phyloP scores from a whole-genome alignment of 352 stramenopile species.

The Globisporangium paroecandrum region DNA sequence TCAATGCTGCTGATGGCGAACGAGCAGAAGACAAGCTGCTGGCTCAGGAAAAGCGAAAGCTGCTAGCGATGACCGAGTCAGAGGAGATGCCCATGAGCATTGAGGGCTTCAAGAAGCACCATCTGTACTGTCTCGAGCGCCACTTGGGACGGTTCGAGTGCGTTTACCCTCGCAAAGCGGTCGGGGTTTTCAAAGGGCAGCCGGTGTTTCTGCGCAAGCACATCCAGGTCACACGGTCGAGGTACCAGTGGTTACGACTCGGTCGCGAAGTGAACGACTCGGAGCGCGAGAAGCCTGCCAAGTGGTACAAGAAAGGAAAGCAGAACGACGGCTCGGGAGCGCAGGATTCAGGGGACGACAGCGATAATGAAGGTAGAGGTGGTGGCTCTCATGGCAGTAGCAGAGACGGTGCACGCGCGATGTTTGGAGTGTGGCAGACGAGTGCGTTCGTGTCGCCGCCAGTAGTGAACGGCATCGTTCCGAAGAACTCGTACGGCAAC shows the following conservation, averaged over 20 bases:
- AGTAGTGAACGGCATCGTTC: conserved; percentile 60
- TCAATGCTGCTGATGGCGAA: not conserved
- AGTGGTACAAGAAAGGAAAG: conserved; percentile 34
- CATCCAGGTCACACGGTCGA: conserved; percentile 51
- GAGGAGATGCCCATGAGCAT: conserved; percentile 78
- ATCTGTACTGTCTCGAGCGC: conserved; percentile 73
- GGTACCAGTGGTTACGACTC: conserved; percentile 67
- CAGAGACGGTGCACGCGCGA: conserved; percentile 4
- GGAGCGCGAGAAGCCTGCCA: conserved; percentile 53
- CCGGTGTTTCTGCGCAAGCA: conserved; percentile 65
- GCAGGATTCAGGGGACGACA: conserved; percentile 19
- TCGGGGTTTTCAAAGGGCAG: conserved; percentile 77
- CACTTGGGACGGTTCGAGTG: conserved; percentile 63
- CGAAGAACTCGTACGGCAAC: conserved; percentile 87
- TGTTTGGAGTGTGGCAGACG: conserved; percentile 85
- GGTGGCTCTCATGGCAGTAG: not conserved
- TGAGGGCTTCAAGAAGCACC: conserved; percentile 75
- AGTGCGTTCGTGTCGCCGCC: conserved; percentile 39
- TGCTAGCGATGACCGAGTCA: conserved; percentile 25
- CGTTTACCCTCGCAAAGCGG: conserved; percentile 61
- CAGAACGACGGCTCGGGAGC: not conserved
- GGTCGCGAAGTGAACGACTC: conserved; percentile 54
- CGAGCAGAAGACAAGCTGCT: conserved; percentile 22
- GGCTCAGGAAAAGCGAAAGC: conserved; percentile 35
- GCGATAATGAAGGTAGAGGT: not conserved